Base-by-base conservation (phyloP, 495 filamentous ascomycete genomes). In the Tuber indicum region DNA sequence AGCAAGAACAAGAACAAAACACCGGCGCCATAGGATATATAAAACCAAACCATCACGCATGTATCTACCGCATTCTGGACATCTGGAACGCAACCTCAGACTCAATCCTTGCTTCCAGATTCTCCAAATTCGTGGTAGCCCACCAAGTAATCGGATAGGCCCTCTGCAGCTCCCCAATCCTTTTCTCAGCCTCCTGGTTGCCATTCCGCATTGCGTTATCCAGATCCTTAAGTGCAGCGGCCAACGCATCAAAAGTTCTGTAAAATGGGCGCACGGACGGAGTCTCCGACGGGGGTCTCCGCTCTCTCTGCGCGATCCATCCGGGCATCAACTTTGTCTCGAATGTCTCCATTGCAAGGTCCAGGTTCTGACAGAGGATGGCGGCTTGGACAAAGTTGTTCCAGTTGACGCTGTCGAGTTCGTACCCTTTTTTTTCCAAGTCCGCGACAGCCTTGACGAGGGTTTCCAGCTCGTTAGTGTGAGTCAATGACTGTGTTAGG, bases 401-500 rank as follows among this genome's bases (percentile, higher is more conserved):
- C 82, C 82, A 81, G 46, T 82, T 81, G 47, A 76, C 81, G 72
- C 83, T 83, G 75, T 83, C 82, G 44, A 83, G 83, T 66, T 81
- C 72, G 41, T 81, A 83, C 19, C 82, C 82, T 1, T 66, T 45
- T 36, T 73, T 43, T 46, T 79, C 76, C n/a, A 75, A 32, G 46
- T 84, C 76, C 10, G 74, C 47, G 42, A 77, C 42, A 42, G 62
- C 72, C 6, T 46, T 16, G 14, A 58, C 71, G 52, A 83, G 77
- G 21, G 76, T 75, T n/a, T 62, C 42, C 19, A 79, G 52, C 14
- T 83, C 75, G 23, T 74, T 41, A 41, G 47, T 69, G 26, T 73
- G 21, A 41, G 74, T 66, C 75, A 83, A 75, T 21, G 82, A 72
- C 17, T 81, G 74, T 17, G 83, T 80, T 46, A 83, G 72, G 39